Base-by-base conservation (phyloP, 1,284 basidiomycete genomes). In the Melampsora larici-populina region DNA sequence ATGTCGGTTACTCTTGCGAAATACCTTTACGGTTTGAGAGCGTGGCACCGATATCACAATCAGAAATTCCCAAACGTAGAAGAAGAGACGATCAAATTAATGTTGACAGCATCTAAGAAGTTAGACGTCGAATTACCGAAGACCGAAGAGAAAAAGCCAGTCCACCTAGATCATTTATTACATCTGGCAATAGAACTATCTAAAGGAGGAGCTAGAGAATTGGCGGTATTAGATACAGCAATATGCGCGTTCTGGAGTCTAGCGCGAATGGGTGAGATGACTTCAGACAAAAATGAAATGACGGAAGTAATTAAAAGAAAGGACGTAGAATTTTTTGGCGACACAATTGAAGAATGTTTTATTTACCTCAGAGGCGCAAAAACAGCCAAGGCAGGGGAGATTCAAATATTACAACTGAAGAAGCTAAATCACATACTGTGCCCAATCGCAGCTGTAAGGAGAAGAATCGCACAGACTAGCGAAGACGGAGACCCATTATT, bases 11-110 rank as follows among this genome's bases (percentile, higher is more conserved):
- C 51, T 6, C 21, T 70, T 1, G 9, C 9, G 31, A 9, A 55
- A 15, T 70, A 70, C 26, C 48, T 70, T 24, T 70, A 18, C 31
- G 67, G 43, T n/a, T 5, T 70, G 4, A 70, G 51, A 31, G 40
- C 67, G 11, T 70, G 67, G 67, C 40, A 70, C 21, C 46, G n/a
- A 7, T 70, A 49, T 15, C 67, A 70, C 48, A 26, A 51, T 7
- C 17, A 29, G 6, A 31, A 2, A 9, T 70, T 48, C 48, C 67
- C 67, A 36, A 24, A 31, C 24, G 60, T 63, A 24, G 60, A 24
- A 11, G 21, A 49, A 49, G 21, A 21, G 21, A 49, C 11, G 21
- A 21, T 49, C 11, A 21, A 49, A 49, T 49, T 49, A 49, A 3
- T 67, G n/a, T 36, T 67, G 24, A 5, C 17, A 7, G 65, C 40